These are phyloP conservation scores for Paramarasmius palmivorus DNA, from an alignment of 1,284 basidiomycete species.

Conservation along the genomic window DNA sequence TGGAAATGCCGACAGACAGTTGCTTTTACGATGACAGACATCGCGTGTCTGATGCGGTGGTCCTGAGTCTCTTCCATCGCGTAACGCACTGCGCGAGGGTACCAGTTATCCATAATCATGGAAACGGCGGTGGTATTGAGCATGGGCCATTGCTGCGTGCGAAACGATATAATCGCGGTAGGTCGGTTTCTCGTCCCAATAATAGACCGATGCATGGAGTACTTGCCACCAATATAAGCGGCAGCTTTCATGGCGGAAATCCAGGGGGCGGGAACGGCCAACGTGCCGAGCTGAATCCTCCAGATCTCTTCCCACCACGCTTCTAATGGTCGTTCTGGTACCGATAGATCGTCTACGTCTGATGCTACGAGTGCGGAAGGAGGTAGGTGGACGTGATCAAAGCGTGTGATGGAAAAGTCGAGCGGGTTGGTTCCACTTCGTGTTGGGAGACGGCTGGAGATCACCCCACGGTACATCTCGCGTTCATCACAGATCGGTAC, in stretches of 20 bases:
- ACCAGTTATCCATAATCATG: slow-evolving; percentile 49
- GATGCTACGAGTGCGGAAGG: slow-evolving; percentile 44
- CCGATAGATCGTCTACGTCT: slow-evolving; percentile 36
- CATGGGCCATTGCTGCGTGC: slow-evolving; percentile 58
- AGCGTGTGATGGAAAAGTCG: slow-evolving; percentile 49
- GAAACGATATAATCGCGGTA: slow-evolving; percentile 51
- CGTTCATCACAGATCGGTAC: slow-evolving; percentile 48
- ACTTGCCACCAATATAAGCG: slow-evolving; percentile 48
- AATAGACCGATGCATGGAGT: slow-evolving; percentile 50
- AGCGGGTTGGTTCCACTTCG: slow-evolving; percentile 47
- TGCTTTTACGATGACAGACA: slow-evolving; percentile 51
- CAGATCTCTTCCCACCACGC: slow-evolving; percentile 55
- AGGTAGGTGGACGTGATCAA: slow-evolving; percentile 47
- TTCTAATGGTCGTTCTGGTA: slow-evolving; percentile 38
- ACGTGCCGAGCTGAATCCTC: slow-evolving; percentile 49
- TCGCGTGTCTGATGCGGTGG: slow-evolving; percentile 44
- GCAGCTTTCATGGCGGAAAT: slow-evolving; percentile 48
- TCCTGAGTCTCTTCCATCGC: slow-evolving; percentile 35
- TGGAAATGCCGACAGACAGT: slow-evolving; percentile 52
- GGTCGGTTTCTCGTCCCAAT: slow-evolving; percentile 38
- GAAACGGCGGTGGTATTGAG: slow-evolving; percentile 45
- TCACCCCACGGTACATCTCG: slow-evolving; percentile 49
- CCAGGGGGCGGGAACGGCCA: slow-evolving; percentile 47
- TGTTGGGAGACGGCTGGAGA: slow-evolving; percentile 42
- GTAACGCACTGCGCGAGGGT: slow-evolving; percentile 32